A percentile compares a stretch with the other conserved stretches of the same genome.
phyloP scores from a whole-genome alignment of 345 rosid genomes.

The Bruguiera sexangula region DNA sequence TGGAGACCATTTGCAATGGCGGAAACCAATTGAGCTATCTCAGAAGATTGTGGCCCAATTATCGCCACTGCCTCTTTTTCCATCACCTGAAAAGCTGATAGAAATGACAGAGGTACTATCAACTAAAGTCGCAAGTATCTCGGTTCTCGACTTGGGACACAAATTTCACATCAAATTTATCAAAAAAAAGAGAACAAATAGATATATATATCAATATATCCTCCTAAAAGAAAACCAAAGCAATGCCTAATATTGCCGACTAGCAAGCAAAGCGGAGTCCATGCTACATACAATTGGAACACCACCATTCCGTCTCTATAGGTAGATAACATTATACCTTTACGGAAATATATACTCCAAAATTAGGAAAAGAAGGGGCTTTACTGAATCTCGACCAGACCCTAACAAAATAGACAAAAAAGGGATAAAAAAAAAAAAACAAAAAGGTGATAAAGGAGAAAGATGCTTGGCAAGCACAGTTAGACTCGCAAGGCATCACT shows the following conservation, averaged over 20 bases:
- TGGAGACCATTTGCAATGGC: constrained; percentile 57
- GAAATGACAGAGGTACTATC: constrained; percentile 10
- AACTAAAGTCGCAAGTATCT: neutral
- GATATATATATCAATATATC: neutral
- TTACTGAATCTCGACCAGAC: too few species aligned
- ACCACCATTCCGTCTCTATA: too few species aligned
- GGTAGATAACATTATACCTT: too few species aligned
- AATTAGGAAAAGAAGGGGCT: too few species aligned
- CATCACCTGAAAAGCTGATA: constrained; percentile 63
- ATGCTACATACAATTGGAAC: neutral
- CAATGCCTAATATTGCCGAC: neutral
- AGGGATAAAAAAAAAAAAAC: too few species aligned
- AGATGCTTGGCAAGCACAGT: too few species aligned
- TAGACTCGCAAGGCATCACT: too few species aligned
- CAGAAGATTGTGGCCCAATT: constrained; percentile 76
- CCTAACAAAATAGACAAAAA: too few species aligned
- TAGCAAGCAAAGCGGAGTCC: neutral
- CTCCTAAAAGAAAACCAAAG: neutral
- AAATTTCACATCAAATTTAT: neutral
- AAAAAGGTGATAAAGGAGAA: too few species aligned
- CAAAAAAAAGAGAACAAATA: too few species aligned
- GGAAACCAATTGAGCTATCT: constrained; percentile 68
- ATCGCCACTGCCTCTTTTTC: constrained; percentile 64
- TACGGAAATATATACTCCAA: too few species aligned
- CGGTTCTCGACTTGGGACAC: neutral